These are phyloP conservation scores for Camelina hispida DNA, from an alignment of 345 rosid genomes.

Conservation along the genomic window DNA sequence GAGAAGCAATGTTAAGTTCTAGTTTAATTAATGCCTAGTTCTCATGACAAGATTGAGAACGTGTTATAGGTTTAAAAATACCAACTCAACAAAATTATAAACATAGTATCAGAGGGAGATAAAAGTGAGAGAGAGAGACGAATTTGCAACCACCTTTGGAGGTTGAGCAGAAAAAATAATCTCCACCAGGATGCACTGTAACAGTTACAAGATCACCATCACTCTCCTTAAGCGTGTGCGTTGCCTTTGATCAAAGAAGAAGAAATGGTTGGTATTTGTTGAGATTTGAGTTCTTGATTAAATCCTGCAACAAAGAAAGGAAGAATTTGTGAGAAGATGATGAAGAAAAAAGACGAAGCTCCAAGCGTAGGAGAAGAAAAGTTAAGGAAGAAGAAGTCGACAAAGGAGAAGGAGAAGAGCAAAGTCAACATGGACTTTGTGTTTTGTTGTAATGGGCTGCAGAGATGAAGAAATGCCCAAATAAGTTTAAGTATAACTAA, in stretches of 20 bases:
- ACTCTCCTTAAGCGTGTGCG: conserved; percentile 63
- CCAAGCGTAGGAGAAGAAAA: too few relatives aligned
- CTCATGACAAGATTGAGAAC: conserved; percentile 8
- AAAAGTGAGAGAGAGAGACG: conserved; percentile 34
- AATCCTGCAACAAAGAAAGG: too few relatives aligned
- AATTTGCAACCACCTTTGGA: conserved; percentile 88
- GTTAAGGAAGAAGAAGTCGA: too few relatives aligned
- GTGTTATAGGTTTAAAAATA: conserved; percentile 3
- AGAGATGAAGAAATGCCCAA: too few relatives aligned
- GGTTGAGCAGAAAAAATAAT: conserved; percentile 77
- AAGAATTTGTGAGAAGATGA: too few relatives aligned
- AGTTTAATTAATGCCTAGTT: background rate
- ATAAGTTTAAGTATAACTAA: too few relatives aligned
- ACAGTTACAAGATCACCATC: conserved; percentile 75
- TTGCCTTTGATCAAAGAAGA: conserved; percentile 51
- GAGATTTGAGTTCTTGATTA: too few relatives aligned
- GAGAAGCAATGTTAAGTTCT: background rate
- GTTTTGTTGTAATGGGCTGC: too few relatives aligned
- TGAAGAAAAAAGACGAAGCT: too few relatives aligned
- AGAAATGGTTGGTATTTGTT: background rate
- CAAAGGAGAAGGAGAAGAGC: too few relatives aligned
- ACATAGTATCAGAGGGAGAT: background rate
- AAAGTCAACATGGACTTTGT: too few relatives aligned
- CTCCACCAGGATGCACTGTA: conserved; percentile 87
- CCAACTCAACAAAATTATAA: conserved; percentile 17